These are phyloP conservation scores for Grosmannia clavigera DNA, from an alignment of 2,329 filamentous ascomycete species.

Conservation along the genomic window DNA sequence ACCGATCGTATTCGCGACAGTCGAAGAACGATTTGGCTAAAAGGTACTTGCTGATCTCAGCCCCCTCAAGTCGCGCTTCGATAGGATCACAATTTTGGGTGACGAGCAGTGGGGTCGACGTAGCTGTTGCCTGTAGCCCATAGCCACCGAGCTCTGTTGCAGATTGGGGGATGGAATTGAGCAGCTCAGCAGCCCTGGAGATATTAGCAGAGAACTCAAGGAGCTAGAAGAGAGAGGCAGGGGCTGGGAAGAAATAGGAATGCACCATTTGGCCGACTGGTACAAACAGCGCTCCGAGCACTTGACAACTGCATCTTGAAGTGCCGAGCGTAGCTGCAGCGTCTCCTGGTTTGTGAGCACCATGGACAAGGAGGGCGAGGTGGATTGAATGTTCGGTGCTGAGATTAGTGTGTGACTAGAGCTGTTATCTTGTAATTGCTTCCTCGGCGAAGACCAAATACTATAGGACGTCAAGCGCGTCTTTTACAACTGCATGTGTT, in stretches of 20 bases:
- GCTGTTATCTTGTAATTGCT: neutral
- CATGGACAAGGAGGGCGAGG: slow-evolving; percentile 25
- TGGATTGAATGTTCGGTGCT: neutral
- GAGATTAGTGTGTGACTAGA: neutral
- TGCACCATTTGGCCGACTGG: slow-evolving; percentile 89
- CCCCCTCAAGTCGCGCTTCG: slow-evolving; percentile 65
- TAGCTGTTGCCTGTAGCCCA: slow-evolving; percentile 14
- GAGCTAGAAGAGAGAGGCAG: slow-evolving; percentile 11
- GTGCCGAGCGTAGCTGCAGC: slow-evolving; percentile 54
- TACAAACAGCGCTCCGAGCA: slow-evolving; percentile 94
- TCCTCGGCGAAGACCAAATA: neutral
- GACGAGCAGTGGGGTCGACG: slow-evolving; percentile 24
- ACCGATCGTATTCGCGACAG: slow-evolving; percentile 88
- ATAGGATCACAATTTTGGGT: slow-evolving; percentile 51
- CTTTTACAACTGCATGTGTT: neutral
- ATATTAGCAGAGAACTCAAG: neutral
- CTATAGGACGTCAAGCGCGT: neutral
- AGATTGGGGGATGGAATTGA: slow-evolving; percentile 63
- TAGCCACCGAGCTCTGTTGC: slow-evolving; percentile 38
- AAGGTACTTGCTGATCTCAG: slow-evolving; percentile 72
- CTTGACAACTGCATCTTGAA: slow-evolving; percentile 77
- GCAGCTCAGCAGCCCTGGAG: slow-evolving; percentile 79
- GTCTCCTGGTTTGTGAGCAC: slow-evolving; percentile 42
- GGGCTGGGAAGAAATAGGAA: neutral
- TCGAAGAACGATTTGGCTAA: slow-evolving; percentile 92